These are phyloP conservation scores for Maudiozyma serrabonitensis DNA, from an alignment of 805 yeast genomes.

Conservation along the genomic window DNA sequence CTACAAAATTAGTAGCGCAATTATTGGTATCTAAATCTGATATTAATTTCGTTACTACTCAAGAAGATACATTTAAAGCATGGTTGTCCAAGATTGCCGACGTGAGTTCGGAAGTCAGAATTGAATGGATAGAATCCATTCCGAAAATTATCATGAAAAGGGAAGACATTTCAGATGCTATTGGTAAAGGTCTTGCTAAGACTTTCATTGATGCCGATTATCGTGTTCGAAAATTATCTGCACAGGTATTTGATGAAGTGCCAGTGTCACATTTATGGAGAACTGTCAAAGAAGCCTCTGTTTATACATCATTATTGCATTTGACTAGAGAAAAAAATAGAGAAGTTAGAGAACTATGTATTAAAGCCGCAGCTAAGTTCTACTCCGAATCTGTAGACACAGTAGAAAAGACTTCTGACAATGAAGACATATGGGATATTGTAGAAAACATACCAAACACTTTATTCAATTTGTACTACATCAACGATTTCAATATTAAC, in stretches of 20 bases:
- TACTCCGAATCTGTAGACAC: conserved; percentile 39
- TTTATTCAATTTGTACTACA: conserved; percentile 56
- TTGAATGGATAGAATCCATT: conserved; percentile 58
- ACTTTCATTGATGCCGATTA: conserved; percentile 71
- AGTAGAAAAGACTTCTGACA: conserved; percentile 10
- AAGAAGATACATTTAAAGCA: conserved; percentile 49
- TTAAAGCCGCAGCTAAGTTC: conserved; percentile 43
- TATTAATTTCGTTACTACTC: conserved; percentile 48
- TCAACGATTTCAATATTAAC: conserved; percentile 61
- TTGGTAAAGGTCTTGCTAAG: conserved; percentile 49
- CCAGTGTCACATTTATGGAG: conserved; percentile 38
- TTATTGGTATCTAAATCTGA: conserved; percentile 44
- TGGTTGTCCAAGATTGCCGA: conserved; percentile 77
- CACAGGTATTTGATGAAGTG: conserved; percentile 40
- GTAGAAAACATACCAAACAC: conserved; percentile 48
- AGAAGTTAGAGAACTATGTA: conserved; percentile 52
- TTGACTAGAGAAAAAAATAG: conserved; percentile 62
- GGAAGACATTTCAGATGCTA: conserved; percentile 40
- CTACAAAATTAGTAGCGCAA: conserved; percentile 65
- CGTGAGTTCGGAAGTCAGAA: conserved; percentile 51
- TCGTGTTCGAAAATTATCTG: conserved; percentile 55
- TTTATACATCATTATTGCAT: conserved; percentile 48
- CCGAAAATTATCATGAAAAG: conserved; percentile 38
- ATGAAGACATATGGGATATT: conserved; percentile 23
- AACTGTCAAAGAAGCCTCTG: conserved; percentile 37